These are phyloP conservation scores for Pseudocercospora vitis DNA, from an alignment of 2,329 filamentous ascomycete genomes.

Conservation along the genomic window DNA sequence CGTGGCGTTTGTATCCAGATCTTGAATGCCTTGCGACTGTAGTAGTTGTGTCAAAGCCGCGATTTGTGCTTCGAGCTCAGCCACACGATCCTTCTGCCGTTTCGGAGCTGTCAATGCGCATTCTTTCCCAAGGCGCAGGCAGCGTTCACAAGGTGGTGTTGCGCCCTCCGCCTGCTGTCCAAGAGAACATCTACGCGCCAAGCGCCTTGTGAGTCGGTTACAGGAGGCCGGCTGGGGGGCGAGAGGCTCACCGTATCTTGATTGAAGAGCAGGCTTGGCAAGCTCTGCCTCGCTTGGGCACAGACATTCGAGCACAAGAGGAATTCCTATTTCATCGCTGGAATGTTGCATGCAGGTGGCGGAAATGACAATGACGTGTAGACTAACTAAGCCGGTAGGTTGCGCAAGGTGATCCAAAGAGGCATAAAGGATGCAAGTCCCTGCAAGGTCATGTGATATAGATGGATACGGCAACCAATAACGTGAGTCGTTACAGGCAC, in stretches of 20 bases:
- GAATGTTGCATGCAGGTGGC: no score
- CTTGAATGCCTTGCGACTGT: constrained; percentile 27
- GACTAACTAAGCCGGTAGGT: no score
- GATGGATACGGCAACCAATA: no score
- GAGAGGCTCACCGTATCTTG: constrained; percentile 12
- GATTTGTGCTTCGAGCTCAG: constrained; percentile 36
- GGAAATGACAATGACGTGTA: no score
- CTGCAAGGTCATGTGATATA: background rate
- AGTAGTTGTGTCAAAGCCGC: constrained; percentile 32
- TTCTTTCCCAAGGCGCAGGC: constrained; percentile 31
- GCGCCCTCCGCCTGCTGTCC: constrained; percentile 15
- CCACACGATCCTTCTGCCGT: constrained; percentile 28
- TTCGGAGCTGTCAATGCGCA: constrained; percentile 31
- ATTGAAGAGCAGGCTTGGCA: constrained; percentile 23
- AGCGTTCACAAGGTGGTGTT: constrained; percentile 33
- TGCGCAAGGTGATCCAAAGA: no score
- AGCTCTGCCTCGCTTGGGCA: constrained; percentile 21
- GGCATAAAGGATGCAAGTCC: background rate
- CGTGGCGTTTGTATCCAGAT: background rate
- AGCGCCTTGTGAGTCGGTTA: no score
- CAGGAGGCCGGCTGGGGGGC: background rate
- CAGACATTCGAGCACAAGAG: constrained; percentile 6
- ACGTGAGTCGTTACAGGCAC: no score
- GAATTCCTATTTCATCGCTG: no score
- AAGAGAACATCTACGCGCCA: constrained; percentile 13